phyloP scores from a whole-genome alignment of 345 rosid species.

The Microthlaspi erraticum region DNA sequence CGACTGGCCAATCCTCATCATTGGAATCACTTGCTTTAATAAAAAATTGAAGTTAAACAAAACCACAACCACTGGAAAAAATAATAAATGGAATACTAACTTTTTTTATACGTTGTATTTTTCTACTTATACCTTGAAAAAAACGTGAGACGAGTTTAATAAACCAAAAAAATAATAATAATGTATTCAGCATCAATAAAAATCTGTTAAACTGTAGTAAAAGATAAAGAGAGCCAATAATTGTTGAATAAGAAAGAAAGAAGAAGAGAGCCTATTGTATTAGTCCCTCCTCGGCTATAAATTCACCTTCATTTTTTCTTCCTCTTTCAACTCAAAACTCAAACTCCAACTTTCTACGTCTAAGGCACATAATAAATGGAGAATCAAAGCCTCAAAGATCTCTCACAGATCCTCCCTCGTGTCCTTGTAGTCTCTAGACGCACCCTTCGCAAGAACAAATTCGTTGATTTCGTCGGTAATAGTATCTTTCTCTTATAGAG shows the following conservation, averaged over 20 bases:
- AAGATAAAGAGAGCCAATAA: neutral
- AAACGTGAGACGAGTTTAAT: slow-evolving; percentile 21
- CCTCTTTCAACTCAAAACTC: slow-evolving; percentile 23
- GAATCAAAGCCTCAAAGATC: slow-evolving; percentile 47
- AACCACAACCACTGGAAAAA: neutral
- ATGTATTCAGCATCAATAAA: slow-evolving; percentile 16
- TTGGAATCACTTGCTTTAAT: slow-evolving; percentile 8
- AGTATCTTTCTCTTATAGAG: no score
- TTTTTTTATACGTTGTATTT: slow-evolving; percentile 8
- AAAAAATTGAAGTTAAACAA: neutral
- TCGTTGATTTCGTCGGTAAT: slow-evolving; percentile 86
- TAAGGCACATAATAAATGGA: slow-evolving; percentile 18
- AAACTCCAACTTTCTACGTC: neutral
- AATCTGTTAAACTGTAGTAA: neutral
- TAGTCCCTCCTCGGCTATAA: slow-evolving; percentile 24
- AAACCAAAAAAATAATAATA: neutral
- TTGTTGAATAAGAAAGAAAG: neutral
- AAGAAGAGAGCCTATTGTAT: neutral
- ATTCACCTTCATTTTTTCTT: slow-evolving; percentile 4
- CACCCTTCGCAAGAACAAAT: slow-evolving; percentile 82
- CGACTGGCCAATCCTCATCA: neutral
- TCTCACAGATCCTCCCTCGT: slow-evolving; percentile 75
- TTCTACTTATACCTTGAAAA: neutral
- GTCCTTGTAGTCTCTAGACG: slow-evolving; percentile 89
- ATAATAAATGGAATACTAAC: neutral